Base-by-base conservation (phyloP, 345 rosid species). In the Euphorbia peplus region DNA sequence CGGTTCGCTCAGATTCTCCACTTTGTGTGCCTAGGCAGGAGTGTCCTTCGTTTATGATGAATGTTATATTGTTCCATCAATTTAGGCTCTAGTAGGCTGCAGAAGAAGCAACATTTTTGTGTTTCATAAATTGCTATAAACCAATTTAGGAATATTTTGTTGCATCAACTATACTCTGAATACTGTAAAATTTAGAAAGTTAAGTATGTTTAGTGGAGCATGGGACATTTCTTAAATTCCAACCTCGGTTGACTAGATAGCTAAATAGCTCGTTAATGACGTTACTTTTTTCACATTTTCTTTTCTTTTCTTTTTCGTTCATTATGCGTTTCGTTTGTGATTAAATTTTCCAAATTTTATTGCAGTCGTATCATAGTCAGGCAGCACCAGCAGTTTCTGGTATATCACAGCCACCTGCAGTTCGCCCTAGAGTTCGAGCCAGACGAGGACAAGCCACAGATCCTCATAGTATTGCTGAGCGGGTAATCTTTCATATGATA, bases 361-460 rank as follows among this genome's bases (percentile, higher is more conserved):
- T 54, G 69, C 86, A 86, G 86, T 61, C 80, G 21, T 81, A 83
- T 66, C 80, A 80, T 66, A 53, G 83, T 73, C 89, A 81, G 73
- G 81, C 71, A 61, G 10, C 75, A 16, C 69, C 72, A 21, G 19
- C 76, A 10, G 68, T 75, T 44, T 37, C 82, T 67, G 74, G 82
- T 19, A 72, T 54, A 22, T 76, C 78, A 1, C 84, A 80, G 24
- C 86, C 77, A n/a, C 89, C 90, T 4, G 67, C 62, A 15, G 60
- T 70, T 16, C 75, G 79, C 21, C 75, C 75, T 14, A 66, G 79
- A 68, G 75, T 61, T 47, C 63, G 79, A 46, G 79, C 79, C 14
- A 71, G 79, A 60, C 71, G 79, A 67, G 79, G 79, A 32, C 79
- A 76, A 48, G 79, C 79, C 52, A 76, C 79, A 2, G 79, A 76